Conservation (phyloP, 176 grass and related monocot genomes). For the Otatea glauca region DNA sequence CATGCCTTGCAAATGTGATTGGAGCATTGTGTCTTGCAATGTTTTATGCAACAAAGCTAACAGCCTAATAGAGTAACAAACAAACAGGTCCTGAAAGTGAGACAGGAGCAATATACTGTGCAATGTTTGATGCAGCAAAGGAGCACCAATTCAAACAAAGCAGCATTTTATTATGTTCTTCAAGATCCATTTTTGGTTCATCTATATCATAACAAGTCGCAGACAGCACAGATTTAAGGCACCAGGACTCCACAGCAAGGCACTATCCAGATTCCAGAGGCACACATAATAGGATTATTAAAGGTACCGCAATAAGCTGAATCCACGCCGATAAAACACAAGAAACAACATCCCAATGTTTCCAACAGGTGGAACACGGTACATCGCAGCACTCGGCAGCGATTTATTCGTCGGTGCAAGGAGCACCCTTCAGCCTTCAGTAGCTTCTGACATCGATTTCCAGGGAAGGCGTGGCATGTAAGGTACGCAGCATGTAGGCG, state of each 20-base stretch:
- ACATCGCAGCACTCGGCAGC: background rate
- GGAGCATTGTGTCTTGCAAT: background rate
- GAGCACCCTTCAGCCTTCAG: background rate
- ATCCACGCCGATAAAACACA: background rate
- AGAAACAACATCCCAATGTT: background rate
- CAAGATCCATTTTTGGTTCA: background rate
- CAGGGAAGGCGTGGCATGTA: background rate
- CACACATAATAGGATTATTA: background rate
- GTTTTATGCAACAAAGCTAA: background rate
- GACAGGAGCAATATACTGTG: background rate
- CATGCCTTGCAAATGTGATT: too few species aligned
- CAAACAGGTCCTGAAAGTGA: background rate
- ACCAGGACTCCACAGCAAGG: background rate
- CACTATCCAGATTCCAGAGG: background rate
- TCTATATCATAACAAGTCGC: background rate
- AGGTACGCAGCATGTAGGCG: background rate
- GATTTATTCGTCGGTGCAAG: too few species aligned
- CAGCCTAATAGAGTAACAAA: background rate
- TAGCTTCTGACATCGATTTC: background rate
- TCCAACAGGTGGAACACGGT: background rate
- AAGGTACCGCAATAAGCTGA: background rate
- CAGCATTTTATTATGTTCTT: background rate
- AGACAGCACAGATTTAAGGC: background rate
- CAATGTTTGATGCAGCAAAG: background rate
- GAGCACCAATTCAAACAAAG: background rate